These are phyloP conservation scores for Marasmius oreades DNA, from an alignment of 1,284 basidiomycete genomes.

Conservation along the genomic window DNA sequence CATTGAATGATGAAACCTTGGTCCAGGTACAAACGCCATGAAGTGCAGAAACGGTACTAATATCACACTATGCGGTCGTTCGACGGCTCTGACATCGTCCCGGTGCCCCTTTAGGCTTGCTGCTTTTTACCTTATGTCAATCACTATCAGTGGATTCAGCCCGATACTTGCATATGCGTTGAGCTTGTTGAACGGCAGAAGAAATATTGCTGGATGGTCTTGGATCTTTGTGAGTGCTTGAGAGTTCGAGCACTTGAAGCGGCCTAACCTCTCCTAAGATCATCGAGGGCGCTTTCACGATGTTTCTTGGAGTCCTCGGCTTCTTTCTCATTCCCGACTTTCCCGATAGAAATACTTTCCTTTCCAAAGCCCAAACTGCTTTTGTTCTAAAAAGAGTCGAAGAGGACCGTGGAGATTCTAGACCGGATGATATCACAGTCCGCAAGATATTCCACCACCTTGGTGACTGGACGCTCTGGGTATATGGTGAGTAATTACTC, in stretches of 20 bases:
- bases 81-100: neutral
- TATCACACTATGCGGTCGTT: neutral
- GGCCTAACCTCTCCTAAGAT: neutral
- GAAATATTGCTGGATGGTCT: constrained; percentile 9
- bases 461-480: constrained; percentile 41
- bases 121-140: constrained; percentile 14
- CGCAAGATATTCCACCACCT: constrained; percentile 34
- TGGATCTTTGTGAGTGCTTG: constrained; percentile 12
- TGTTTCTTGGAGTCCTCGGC: constrained; percentile 4
- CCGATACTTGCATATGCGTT: constrained; percentile 15
- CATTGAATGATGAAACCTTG: neutral
- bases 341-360: constrained; percentile 11
- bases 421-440: constrained; percentile 34
- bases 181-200: constrained; percentile 9
- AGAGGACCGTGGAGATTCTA: constrained; percentile 10
- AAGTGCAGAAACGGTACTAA: constrained; percentile 13
- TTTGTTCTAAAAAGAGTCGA: constrained; percentile 6
- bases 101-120: constrained; percentile 9
- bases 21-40: constrained; percentile 14
- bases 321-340: constrained; percentile 11
- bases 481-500: constrained; percentile 30
- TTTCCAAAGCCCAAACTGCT: constrained; percentile 7
- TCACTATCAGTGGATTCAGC: constrained; percentile 14
- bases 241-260: neutral
- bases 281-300: constrained; percentile 11